Conservation (phyloP, 257 asterid species). For the Nicotiana attenuata region DNA sequence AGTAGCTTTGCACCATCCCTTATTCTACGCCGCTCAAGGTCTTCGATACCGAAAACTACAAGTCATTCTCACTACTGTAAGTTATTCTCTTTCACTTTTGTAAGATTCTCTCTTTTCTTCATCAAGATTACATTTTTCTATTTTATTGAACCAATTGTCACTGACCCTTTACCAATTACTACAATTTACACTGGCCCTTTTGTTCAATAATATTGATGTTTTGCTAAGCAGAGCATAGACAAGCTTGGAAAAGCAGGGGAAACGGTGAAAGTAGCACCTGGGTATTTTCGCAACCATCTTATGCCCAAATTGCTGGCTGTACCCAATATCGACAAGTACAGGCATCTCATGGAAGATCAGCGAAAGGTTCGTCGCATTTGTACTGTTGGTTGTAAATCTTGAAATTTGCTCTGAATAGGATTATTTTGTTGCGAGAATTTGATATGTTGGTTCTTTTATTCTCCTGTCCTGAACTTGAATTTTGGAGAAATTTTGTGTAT, state of each 20-base stretch:
- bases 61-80: slow-evolving; percentile 42
- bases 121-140: neutral
- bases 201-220: neutral
- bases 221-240: slow-evolving; percentile 26
- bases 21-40: slow-evolving; percentile 34
- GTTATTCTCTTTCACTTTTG: neutral
- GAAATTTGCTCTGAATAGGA: neutral
- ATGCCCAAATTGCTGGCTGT: slow-evolving; percentile 93
- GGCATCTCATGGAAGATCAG: slow-evolving; percentile 72
- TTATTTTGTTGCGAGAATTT: neutral
- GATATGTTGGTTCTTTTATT: neutral
- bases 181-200: neutral
- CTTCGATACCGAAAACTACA: slow-evolving; percentile 38
- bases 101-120: no score
- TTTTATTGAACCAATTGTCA: neutral
- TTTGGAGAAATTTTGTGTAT: neutral
- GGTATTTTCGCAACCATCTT: slow-evolving; percentile 87
- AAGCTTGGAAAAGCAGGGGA: slow-evolving; percentile 94
- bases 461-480: neutral
- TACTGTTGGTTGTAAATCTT: neutral
- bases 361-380: slow-evolving; percentile 46
- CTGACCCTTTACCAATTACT: neutral
- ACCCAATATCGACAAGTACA: slow-evolving; percentile 84
- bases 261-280: slow-evolving; percentile 94
- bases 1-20: slow-evolving; percentile 25